A percentile compares a stretch with the other conserved stretches of the same genome.
phyloP scores from a whole-genome alignment of 1,284 basidiomycete genomes.

The Ganoderma leucocontextum region DNA sequence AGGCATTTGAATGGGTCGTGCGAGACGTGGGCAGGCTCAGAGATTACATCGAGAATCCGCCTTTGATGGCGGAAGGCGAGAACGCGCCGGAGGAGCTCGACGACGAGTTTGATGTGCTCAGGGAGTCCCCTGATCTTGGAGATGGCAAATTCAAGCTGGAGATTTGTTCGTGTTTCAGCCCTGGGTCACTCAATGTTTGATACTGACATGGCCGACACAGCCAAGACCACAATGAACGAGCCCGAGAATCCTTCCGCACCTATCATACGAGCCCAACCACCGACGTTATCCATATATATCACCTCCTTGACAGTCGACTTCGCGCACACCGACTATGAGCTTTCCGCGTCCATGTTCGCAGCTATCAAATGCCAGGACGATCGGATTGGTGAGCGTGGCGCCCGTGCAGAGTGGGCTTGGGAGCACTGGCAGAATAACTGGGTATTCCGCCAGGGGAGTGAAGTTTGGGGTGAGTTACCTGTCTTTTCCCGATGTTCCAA shows the following conservation, averaged over 20 bases:
- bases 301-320: slow-evolving; percentile 72
- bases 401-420: slow-evolving; percentile 79
- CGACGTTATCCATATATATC: slow-evolving; percentile 67
- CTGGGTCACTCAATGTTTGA: background rate
- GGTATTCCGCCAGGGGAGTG: slow-evolving; percentile 70
- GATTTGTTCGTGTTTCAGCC: slow-evolving; percentile 53
- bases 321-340: slow-evolving; percentile 64
- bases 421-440: slow-evolving; percentile 71
- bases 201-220: slow-evolving; percentile 18
- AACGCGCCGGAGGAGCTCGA: slow-evolving; percentile 29
- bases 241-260: slow-evolving; percentile 34
- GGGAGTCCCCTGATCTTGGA: slow-evolving; percentile 70
- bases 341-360: slow-evolving; percentile 72
- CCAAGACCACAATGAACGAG: slow-evolving; percentile 27
- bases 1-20: slow-evolving; percentile 77
- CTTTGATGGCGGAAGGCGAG: slow-evolving; percentile 18
- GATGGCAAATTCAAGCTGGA: slow-evolving; percentile 80
- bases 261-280: slow-evolving; percentile 38
- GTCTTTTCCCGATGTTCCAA: slow-evolving; percentile 10
- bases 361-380: slow-evolving; percentile 75
- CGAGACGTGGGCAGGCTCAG: slow-evolving; percentile 61
- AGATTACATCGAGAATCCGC: slow-evolving; percentile 54
- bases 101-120: slow-evolving; percentile 66
- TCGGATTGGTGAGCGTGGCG: slow-evolving; percentile 65
- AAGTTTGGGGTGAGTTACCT: slow-evolving; percentile 68